Evolutionary conservation across 176 grass and related monocot species (phyloP), one percentile per base, ranked within the genome.

Genomic region (Phoenix roebelenii): DNA sequence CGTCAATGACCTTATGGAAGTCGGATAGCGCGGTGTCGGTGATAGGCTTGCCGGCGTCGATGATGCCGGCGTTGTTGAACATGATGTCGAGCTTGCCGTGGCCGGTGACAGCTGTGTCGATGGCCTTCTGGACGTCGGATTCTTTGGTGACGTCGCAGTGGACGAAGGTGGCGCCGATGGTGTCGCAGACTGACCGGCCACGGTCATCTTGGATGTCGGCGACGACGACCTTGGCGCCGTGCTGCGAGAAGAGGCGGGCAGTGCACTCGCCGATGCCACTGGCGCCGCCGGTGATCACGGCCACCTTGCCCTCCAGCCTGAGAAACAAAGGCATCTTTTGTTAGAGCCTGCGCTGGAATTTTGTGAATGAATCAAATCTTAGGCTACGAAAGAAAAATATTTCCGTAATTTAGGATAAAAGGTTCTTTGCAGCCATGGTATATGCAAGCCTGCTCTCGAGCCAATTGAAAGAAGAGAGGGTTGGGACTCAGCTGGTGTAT

Each of bases 21-120:
- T 78, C 62, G 24, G 24, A 25, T 25, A 25, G 24, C 5, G 58
- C 55, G 25, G 61, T 78, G 30, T 70, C 51, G 48, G 5, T 30
- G 28, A 5, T 30, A 0, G 28, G 5, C 28, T 30, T 5, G 5
- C 4, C 28, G 4, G 28, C 28, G 0, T 30, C 73, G 16, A 3
- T 18, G 51, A 58, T 72, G 26, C 76, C 75, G 5, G 76, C 76
- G 57, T 79, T 79, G 63, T 72, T 79, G 30, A 79, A 79, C 76
- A 79, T 79, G 58, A 79, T 79, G 64, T 79, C 76, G 24, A 79
- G 76, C 50, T 72, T 72, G 3, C 76, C 76, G 25, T 66, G 72
- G 54, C 67, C 60, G 3, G 20, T 18, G 23, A 79, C 30, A 1
- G 76, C 61, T 44, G 19, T 29, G 44, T 79, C 61, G 22, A 79